phyloP scores from a whole-genome alignment of 2,329 filamentous ascomycete species.

The Colletotrichum caudatum region DNA sequence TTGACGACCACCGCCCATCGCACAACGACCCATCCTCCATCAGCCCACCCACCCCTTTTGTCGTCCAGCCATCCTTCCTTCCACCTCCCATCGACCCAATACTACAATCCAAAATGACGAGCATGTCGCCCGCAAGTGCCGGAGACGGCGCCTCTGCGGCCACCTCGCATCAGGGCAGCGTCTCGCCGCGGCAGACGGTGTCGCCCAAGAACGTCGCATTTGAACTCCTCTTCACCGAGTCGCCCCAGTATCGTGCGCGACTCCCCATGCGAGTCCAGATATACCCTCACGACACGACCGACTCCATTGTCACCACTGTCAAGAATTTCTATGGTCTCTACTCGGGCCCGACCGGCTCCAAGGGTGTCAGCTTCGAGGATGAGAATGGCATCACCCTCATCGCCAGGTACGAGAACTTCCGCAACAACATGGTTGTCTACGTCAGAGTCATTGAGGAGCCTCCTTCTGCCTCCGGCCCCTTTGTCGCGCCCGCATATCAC shows the following conservation, averaged over 20 bases:
- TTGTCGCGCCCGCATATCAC: conserved; percentile 66
- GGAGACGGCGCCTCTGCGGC: conserved; percentile 49
- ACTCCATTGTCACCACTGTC: conserved; percentile 97
- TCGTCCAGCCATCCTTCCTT: conserved; percentile 46
- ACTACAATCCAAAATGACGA: conserved; percentile 56
- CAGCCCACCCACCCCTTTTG: background rate
- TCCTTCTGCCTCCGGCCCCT: conserved; percentile 57
- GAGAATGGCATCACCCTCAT: conserved; percentile 90
- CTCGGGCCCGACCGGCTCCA: conserved; percentile 74
- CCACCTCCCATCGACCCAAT: conserved; percentile 46
- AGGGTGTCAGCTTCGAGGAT: conserved; percentile 96
- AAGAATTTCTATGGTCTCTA: conserved; percentile 99
- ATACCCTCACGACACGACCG: conserved; percentile 93
- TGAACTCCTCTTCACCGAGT: conserved; percentile 77
- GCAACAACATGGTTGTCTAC: conserved; percentile 91
- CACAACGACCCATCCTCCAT: conserved; percentile 42
- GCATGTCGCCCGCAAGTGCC: conserved; percentile 58
- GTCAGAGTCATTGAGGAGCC: conserved; percentile 83
- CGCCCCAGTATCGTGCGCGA: conserved; percentile 77
- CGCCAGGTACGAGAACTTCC: conserved; percentile 95
- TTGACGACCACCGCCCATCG: conserved; percentile 36
- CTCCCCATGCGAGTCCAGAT: conserved; percentile 91
- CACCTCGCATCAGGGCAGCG: conserved; percentile 57
- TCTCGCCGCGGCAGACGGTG: conserved; percentile 60
- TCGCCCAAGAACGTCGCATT: conserved; percentile 82